Percentiles rank a stretch among this genome's conserved stretches.
These are phyloP conservation scores for Rugosomyces carneus DNA, from an alignment of 1,284 basidiomycete genomes.

Conservation along the genomic window DNA sequence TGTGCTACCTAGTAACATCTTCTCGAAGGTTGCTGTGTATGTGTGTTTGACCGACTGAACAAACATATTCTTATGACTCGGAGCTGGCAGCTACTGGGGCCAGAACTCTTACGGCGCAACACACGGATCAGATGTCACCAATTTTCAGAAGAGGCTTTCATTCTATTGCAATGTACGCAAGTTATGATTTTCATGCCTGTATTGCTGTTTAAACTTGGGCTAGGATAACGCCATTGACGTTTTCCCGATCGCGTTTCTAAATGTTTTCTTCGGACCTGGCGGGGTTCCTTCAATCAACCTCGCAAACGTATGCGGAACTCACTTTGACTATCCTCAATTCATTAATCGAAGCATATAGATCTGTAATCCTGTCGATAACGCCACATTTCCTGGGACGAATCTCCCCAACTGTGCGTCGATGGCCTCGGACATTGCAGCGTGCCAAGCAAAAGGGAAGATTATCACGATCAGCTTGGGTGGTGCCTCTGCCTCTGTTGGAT, in stretches of 20 bases:
- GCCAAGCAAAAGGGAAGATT: slow-evolving; percentile 59
- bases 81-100: slow-evolving; percentile 54
- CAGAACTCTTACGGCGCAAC: slow-evolving; percentile 63
- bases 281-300: slow-evolving; percentile 54
- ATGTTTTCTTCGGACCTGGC: slow-evolving; percentile 56
- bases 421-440: slow-evolving; percentile 49
- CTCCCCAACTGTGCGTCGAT: slow-evolving; percentile 49
- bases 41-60: slow-evolving; percentile 15
- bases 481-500: slow-evolving; percentile 47
- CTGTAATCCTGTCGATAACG: slow-evolving; percentile 49
- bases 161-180: slow-evolving; percentile 50
- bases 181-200: background rate
- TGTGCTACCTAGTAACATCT: background rate
- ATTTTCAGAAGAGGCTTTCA: slow-evolving; percentile 50
- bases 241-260: slow-evolving; percentile 56
- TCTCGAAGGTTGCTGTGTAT: slow-evolving; percentile 45
- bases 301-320: slow-evolving; percentile 41
- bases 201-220: background rate
- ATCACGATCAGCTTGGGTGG: slow-evolving; percentile 49
- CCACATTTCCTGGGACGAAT: slow-evolving; percentile 50
- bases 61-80: slow-evolving; percentile 8
- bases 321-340: background rate
- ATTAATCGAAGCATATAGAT: slow-evolving; percentile 28
- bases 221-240: slow-evolving; percentile 58
- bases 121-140: slow-evolving; percentile 38